These are phyloP conservation scores for Tuber microsphaerosporum DNA, from an alignment of 495 filamentous ascomycete species.

Conservation along the genomic window DNA sequence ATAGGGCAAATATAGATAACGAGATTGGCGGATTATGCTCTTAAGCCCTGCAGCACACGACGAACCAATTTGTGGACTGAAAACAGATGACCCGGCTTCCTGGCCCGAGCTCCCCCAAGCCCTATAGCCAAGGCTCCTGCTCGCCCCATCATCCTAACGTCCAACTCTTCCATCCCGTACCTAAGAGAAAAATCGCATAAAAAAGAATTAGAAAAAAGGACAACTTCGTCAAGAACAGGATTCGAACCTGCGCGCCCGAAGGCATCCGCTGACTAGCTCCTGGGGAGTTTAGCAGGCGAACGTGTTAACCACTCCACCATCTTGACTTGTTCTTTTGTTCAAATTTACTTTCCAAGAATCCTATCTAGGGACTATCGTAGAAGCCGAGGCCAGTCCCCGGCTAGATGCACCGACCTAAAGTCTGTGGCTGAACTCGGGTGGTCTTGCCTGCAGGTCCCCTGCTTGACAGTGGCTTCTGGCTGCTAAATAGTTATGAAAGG, in stretches of 20 bases:
- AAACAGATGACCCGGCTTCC: background rate
- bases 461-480: background rate
- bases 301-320: slow-evolving; percentile 43
- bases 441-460: no score
- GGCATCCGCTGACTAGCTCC: slow-evolving; percentile 34
- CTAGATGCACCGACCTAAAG: background rate
- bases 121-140: background rate
- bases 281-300: slow-evolving; percentile 36
- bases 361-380: background rate
- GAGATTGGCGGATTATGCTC: background rate
- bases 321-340: slow-evolving; percentile 24
- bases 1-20: background rate
- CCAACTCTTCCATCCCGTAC: background rate
- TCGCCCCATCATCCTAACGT: background rate
- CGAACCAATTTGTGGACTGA: background rate
- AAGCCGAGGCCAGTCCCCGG: no score
- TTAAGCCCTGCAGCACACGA: background rate
- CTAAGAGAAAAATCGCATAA: background rate
- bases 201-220: background rate
- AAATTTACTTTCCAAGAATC: background rate
- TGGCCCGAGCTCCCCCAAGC: background rate
- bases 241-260: slow-evolving; percentile 42
- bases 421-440: background rate
- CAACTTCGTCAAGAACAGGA: slow-evolving; percentile 39
- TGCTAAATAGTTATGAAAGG: background rate